Evolutionary conservation across 176 grass and related monocot genomes (phyloP), one percentile per base, ranked within the genome.

Genomic region (Tillandsia fasciculata): DNA sequence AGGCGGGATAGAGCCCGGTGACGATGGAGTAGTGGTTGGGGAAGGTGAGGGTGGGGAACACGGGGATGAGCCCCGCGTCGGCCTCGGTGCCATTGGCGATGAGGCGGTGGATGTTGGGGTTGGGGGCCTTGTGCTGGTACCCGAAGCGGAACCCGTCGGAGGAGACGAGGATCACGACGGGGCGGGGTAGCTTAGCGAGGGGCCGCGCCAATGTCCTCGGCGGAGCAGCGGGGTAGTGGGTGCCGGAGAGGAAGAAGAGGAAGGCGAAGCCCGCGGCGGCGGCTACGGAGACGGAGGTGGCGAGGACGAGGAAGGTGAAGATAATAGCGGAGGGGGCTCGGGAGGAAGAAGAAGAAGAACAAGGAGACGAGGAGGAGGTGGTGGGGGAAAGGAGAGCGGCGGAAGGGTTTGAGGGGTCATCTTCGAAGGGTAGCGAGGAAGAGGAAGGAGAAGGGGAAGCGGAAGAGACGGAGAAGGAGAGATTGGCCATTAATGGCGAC

Each of bases 21-120:
- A 83, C 89, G 80, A 99, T 99, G 80, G 94, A 99, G 49, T 99
- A 99, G 77, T 99, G 94, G 63, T 99, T 99, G 69, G 94, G 94
- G 72, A 99, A 93, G 29, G 89, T 93, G 50, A 87, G 82, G 14
- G 94, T 90, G n/a, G 94, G 89, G 82, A 90, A 99, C 63, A 99
- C 84, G 1, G 94, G 87, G 59, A 88, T 71, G 47, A 99, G 70
- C 8, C 94, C 89, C 13, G 74, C 75, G 47, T 56, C 82, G 22
- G 89, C 87, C 68, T 91, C 88, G 33, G 94, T 93, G 50, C 94
- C 94, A 29, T 90, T 86, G 53, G 49, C 72, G 71, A 90, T 86
- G 74, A 99, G 77, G 48, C 94, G 86, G 65, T 75, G 84, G 65
- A 93, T 83, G 75, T 86, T 82, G 51, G 89, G 89, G 13, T 70